Percentiles rank a stretch among this genome's conserved stretches.
These are phyloP conservation scores for Eimeria sp. DNA, from an alignment of 169 alveolate genomes.

Conservation along the genomic window DNA sequence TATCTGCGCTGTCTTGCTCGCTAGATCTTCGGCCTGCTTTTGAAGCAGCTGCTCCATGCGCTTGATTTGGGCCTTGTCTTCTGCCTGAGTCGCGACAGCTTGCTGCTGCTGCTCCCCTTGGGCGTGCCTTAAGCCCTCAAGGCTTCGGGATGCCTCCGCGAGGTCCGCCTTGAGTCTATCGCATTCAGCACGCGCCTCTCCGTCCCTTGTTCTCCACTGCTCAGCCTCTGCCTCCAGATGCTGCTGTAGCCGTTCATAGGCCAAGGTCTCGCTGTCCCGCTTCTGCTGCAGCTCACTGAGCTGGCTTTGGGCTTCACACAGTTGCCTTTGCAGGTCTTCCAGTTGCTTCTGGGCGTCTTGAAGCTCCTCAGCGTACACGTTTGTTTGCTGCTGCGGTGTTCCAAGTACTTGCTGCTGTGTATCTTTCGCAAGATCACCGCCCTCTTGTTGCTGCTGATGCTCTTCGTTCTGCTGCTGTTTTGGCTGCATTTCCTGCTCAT, in stretches of 20 bases:
- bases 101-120: constrained; percentile 5
- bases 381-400: background rate
- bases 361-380: background rate
- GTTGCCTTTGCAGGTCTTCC: constrained; percentile 4
- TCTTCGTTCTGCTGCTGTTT: background rate
- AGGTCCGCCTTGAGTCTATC: background rate
- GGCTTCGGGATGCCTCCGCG: background rate
- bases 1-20: background rate
- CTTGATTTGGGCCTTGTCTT: background rate
- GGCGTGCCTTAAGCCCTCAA: background rate
- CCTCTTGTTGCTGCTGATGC: background rate
- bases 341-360: background rate
- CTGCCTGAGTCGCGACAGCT: constrained; percentile 1
- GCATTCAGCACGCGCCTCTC: background rate
- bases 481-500: background rate
- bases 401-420: background rate
- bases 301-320: background rate
- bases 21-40: constrained; percentile 7
- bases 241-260: constrained; percentile 1
- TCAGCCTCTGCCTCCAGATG: constrained; percentile 9
- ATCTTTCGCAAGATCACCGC: background rate
- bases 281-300: constrained; percentile 16
- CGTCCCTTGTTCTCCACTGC: constrained; percentile 3
- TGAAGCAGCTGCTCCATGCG: constrained; percentile 20
- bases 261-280: constrained; percentile 2